Base-by-base conservation (phyloP, 306 rosid genomes). In the Biancaea sappan region DNA sequence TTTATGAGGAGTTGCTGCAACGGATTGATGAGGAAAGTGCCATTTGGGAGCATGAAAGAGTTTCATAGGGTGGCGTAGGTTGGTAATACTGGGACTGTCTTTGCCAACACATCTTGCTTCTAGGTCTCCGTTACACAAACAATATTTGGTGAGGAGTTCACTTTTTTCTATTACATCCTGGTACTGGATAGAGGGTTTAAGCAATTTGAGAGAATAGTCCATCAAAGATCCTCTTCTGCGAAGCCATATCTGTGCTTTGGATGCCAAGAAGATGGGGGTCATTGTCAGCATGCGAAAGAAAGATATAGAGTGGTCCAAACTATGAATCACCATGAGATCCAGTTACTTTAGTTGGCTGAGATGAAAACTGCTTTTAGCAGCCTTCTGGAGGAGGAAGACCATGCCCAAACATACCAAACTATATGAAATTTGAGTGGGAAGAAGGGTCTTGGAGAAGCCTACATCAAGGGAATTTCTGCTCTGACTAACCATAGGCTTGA, bases 1-100 rank as follows among this genome's bases (percentile, higher is more conserved):
- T 84, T 65, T 92, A 92, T 4, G 93, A 90, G 78, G 97, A 88
- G 74, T 86, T 95, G 81, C 71, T 90, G 71, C 96, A 87, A 79
- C 86, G 91, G 9, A 75, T 82, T 26, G 92, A 83, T 80, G 94
- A 91, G 77, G 93, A 80, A 73, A 79, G 77, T 21, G 81, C 72
- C 43, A 66, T 69, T 11, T 66, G 41, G 32, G 81, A 78, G 74
- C 83, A 68, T 14, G 95, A 63, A 69, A 51, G 82, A 78, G 86
- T 63, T 77, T 66, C 82, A 8, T 74, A 72, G 83, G 71, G 37
- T 59, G 68, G 15, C 18, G 34, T 43, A 1, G 35, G 47, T 61
- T 19, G 79, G 67, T 62, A 53, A 43, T 73, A 38, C 50, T 58
- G 58, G 62, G 65, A 59, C 38, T 40, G 44, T 43, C 71, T 62